Evolutionary conservation across 805 yeast genomes (phyloP).

Genomic region (Ogataea minuta): DNA sequence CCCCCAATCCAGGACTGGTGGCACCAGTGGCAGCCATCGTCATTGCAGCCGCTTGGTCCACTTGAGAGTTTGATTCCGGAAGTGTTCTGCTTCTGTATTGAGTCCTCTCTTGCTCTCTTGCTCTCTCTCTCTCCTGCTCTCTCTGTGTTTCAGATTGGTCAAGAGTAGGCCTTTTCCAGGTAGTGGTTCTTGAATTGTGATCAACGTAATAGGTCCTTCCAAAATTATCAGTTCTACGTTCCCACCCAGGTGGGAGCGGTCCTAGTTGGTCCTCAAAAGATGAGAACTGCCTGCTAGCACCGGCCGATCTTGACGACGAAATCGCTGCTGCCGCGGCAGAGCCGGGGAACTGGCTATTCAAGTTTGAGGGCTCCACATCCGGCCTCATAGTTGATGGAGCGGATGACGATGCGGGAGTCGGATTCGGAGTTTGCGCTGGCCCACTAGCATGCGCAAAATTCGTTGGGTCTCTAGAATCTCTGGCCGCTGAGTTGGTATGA

Average conservation of each 20-base stretch:
- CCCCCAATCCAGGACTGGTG: slow-evolving; percentile 94
- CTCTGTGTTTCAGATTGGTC: slow-evolving; percentile 75
- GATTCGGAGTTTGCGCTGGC: slow-evolving; percentile 5
- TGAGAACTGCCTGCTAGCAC: slow-evolving; percentile 63
- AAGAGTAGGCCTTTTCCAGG: slow-evolving; percentile 96
- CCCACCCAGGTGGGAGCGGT: slow-evolving; percentile 98
- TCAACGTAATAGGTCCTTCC: slow-evolving; percentile 98
- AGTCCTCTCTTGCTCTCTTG: slow-evolving; percentile 83
- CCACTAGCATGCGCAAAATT: slow-evolving; percentile 18
- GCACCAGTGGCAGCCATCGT: slow-evolving; percentile 75
- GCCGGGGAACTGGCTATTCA: slow-evolving; percentile 28
- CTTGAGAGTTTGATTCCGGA: slow-evolving; percentile 67
- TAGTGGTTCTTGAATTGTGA: slow-evolving; percentile 95
- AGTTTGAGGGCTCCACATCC: slow-evolving; percentile 12
- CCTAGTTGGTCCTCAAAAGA: slow-evolving; percentile 98
- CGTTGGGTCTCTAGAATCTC: slow-evolving; percentile 33
- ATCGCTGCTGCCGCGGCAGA: slow-evolving; percentile 29
- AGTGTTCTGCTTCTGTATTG: slow-evolving; percentile 88
- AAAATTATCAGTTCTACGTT: slow-evolving; percentile 93
- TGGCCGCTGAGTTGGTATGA: slow-evolving; percentile 33
- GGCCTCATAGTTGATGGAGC: slow-evolving; percentile 14
- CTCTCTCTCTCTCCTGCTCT: slow-evolving; percentile 56
- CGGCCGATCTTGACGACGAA: slow-evolving; percentile 26
- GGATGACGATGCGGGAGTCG: slow-evolving; percentile 11
- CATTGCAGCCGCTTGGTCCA: slow-evolving; percentile 41